Conservation (phyloP, 83 land plant genomes). For the Thuja plicata region DNA sequence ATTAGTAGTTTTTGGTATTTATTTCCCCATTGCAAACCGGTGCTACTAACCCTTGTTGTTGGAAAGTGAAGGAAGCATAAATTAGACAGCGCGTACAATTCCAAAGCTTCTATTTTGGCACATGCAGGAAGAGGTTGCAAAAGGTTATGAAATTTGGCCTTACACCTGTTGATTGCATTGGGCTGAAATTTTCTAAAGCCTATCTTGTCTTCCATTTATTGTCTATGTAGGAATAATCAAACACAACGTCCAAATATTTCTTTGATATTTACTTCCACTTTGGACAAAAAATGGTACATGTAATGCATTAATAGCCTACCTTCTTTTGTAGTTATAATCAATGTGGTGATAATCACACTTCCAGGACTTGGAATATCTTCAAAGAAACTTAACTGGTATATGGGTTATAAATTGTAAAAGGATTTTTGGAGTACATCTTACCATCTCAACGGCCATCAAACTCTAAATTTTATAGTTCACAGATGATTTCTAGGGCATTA, state of each 20-base stretch:
- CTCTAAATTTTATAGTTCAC: too few species aligned
- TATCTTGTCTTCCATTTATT: neutral
- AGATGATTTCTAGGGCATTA: neutral
- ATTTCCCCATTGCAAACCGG: too few species aligned
- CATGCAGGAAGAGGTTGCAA: too few species aligned
- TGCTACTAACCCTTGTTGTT: too few species aligned
- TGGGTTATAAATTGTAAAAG: neutral
- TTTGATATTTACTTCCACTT: neutral
- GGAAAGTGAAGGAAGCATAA: too few species aligned
- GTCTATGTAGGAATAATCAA: neutral
- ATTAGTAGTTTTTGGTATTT: too few species aligned
- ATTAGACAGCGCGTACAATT: too few species aligned
- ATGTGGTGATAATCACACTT: neutral
- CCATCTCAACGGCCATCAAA: too few species aligned
- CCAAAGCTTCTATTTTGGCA: too few species aligned
- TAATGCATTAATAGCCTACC: neutral
- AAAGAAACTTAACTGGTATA: neutral
- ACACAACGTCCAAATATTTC: neutral
- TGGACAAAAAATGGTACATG: neutral
- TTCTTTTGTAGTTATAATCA: neutral
- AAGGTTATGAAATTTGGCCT: too few species aligned
- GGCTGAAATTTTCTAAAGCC: too few species aligned
- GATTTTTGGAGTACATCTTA: neutral
- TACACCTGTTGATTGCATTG: too few species aligned
- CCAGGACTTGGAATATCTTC: neutral